A percentile compares a stretch with the other conserved stretches of the same genome.
These are phyloP conservation scores for Penicillium corylophilum DNA, from an alignment of 2,329 filamentous ascomycete genomes.

Conservation along the genomic window DNA sequence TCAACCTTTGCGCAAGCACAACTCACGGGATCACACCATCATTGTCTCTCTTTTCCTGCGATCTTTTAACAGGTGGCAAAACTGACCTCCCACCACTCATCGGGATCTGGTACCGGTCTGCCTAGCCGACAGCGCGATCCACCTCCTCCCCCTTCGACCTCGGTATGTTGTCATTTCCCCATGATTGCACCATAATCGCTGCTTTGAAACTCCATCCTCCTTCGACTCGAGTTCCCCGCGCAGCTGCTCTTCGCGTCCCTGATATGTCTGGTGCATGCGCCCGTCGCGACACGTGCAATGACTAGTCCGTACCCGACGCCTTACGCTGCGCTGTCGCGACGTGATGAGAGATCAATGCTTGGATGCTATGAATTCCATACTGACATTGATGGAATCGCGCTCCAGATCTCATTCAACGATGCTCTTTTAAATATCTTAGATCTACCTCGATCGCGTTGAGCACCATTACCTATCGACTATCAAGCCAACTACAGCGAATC, in stretches of 20 bases:
- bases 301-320: conserved; percentile 7
- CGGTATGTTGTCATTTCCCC: conserved; percentile 19
- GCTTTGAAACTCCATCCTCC: background rate
- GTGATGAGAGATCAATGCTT: background rate
- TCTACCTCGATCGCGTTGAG: conserved; percentile 26
- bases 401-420: conserved; percentile 29
- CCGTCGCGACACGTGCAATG: conserved; percentile 21
- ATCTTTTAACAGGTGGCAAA: background rate
- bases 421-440: conserved; percentile 27
- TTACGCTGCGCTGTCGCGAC: conserved; percentile 14
- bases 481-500: conserved; percentile 21
- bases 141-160: conserved; percentile 17
- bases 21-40: background rate
- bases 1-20: conserved; percentile 1
- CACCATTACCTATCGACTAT: conserved; percentile 20
- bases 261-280: conserved; percentile 7
- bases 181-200: conserved; percentile 1
- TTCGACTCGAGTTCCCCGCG: conserved; percentile 1
- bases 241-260: background rate
- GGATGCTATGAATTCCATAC: conserved; percentile 1
- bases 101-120: background rate
- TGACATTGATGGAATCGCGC: conserved; percentile 5
- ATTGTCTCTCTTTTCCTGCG: background rate
- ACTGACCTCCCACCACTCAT: background rate
- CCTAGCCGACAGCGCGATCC: conserved; percentile 10